Conservation (phyloP, 2,329 filamentous ascomycete species). For the Trichoderma simmonsii region DNA sequence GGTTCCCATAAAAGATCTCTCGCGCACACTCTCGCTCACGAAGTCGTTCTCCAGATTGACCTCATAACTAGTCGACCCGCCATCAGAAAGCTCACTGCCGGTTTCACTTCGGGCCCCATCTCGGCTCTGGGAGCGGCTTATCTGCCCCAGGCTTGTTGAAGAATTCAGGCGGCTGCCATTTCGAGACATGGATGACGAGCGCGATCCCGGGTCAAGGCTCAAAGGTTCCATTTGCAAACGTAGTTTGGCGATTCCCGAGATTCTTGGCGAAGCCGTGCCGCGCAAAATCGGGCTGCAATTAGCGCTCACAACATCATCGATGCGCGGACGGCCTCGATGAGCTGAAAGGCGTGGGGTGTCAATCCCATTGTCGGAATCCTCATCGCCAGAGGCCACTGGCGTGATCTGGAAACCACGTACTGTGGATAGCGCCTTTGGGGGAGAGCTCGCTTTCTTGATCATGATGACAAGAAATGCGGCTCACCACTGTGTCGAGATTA, state of each 20-base stretch:
- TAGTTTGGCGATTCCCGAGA: slow-evolving; percentile 77
- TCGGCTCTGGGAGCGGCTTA: slow-evolving; percentile 53
- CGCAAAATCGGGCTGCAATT: slow-evolving; percentile 62
- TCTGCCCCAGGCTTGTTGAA: slow-evolving; percentile 54
- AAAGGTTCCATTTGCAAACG: slow-evolving; percentile 79
- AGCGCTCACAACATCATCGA: slow-evolving; percentile 58
- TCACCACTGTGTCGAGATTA: not conserved
- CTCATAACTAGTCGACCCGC: slow-evolving; percentile 72
- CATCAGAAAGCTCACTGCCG: slow-evolving; percentile 63
- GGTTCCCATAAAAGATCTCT: slow-evolving; percentile 43
- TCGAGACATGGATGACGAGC: slow-evolving; percentile 55
- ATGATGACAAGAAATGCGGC: slow-evolving; percentile 33
- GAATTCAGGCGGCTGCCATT: slow-evolving; percentile 42
- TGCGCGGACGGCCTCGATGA: slow-evolving; percentile 40
- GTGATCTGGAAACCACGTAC: slow-evolving; percentile 57
- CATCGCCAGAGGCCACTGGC: slow-evolving; percentile 53
- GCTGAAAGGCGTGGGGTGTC: slow-evolving; percentile 38
- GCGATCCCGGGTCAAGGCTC: slow-evolving; percentile 58
- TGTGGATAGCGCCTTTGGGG: slow-evolving; percentile 49
- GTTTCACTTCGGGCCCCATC: slow-evolving; percentile 53
- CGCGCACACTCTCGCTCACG: slow-evolving; percentile 61
- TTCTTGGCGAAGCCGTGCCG: slow-evolving; percentile 48
- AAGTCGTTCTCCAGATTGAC: slow-evolving; percentile 83
- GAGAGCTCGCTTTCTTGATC: slow-evolving; percentile 38
- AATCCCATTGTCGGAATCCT: slow-evolving; percentile 52